Conservation (phyloP, 768 basidiomycete genomes). For the Hysterangium stoloniferum region DNA sequence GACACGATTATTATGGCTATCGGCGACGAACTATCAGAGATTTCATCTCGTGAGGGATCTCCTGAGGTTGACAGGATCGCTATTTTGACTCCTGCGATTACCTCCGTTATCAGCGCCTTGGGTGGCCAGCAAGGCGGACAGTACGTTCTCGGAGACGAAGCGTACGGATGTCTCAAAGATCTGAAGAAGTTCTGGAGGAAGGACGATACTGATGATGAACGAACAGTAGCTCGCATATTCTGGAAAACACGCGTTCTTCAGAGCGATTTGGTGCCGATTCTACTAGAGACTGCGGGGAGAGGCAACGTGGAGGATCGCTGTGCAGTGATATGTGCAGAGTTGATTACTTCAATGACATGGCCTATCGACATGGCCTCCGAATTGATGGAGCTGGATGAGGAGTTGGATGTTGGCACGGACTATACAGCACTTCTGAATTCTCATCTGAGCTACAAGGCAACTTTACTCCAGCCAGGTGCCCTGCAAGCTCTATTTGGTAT, state of each 20-base stretch:
- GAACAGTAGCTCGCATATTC: conserved; percentile 90
- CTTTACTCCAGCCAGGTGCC: conserved; percentile 58
- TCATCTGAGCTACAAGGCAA: conserved; percentile 86
- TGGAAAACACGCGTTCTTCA: conserved; percentile 79
- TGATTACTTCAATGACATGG: conserved; percentile 98
- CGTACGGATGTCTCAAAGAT: conserved; percentile 81
- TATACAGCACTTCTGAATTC: conserved; percentile 77
- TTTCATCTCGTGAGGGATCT: not conserved
- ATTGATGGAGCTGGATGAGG: conserved; percentile 85
- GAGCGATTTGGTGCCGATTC: conserved; percentile 83
- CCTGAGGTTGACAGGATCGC: conserved; percentile 11
- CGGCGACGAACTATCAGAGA: not conserved
- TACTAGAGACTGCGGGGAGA: conserved; percentile 72
- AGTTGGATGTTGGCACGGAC: conserved; percentile 72
- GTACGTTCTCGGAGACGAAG: conserved; percentile 78
- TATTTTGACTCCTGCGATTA: conserved; percentile 60
- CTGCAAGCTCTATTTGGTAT: conserved; percentile 69
- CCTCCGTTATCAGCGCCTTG: conserved; percentile 70
- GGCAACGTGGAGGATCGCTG: conserved; percentile 75
- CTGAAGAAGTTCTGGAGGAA: conserved; percentile 93
- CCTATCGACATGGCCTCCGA: conserved; percentile 95
- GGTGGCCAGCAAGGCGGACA: conserved; percentile 61
- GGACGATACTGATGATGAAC: conserved; percentile 94
- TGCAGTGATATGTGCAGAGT: conserved; percentile 76
- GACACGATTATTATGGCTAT: too few relatives aligned